Percentiles rank a stretch among this genome's conserved stretches.
Evolutionary conservation across 176 grass and related monocot species (phyloP).

Genomic region (Tillandsia leiboldiana): DNA sequence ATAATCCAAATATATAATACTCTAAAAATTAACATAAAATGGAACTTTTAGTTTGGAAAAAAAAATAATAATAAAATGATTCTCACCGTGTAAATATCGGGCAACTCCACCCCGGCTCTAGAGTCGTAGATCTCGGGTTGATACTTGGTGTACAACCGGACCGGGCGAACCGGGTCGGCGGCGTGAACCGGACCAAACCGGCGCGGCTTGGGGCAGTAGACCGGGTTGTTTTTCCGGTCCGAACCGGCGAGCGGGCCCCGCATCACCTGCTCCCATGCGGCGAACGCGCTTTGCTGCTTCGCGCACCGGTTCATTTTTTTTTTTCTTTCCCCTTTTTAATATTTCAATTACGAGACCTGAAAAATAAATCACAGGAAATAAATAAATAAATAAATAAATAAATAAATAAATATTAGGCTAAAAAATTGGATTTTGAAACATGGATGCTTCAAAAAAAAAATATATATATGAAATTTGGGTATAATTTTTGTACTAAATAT

Average conservation of each 20-base stretch:
- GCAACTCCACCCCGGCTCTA: conserved; percentile 41
- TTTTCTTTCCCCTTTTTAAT: not conserved
- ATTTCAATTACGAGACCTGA: conserved; percentile 24
- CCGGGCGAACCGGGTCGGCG: conserved; percentile 25
- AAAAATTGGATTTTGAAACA: no score
- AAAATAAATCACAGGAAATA: conserved; percentile 31
- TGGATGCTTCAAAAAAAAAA: no score
- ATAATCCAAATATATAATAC: no score
- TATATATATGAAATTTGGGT: no score
- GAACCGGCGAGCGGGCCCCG: conserved; percentile 14
- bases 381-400: not conserved
- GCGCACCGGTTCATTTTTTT: conserved; percentile 63
- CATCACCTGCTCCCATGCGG: conserved; percentile 40
- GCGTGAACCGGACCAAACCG: conserved; percentile 24
- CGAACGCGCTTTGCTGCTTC: conserved; percentile 52
- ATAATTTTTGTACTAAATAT: no score
- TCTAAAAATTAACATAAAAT: no score
- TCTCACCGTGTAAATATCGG: conserved; percentile 62
- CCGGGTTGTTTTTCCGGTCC: conserved; percentile 41
- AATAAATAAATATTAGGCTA: not conserved
- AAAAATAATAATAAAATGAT: conserved; percentile 9
- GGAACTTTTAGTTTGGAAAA: no score
- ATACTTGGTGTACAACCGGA: conserved; percentile 61
- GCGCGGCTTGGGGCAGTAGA: conserved; percentile 89
- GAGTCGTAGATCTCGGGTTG: conserved; percentile 30